Base-by-base conservation (phyloP, 345 rosid genomes). In the Sonneratia alba region DNA sequence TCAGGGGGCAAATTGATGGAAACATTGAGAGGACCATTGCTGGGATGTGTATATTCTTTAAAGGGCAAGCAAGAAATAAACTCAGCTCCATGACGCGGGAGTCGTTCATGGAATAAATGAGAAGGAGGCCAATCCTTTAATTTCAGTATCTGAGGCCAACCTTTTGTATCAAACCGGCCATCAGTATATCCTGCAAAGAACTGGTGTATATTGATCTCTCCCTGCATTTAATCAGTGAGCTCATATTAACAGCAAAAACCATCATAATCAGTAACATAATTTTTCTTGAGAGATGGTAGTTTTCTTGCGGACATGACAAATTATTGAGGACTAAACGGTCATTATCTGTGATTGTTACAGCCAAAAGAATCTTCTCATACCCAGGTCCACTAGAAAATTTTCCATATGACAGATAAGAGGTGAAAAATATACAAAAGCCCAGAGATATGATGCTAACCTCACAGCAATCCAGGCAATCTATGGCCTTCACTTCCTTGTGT, bases 51-150 rank as follows among this genome's bases (percentile, higher is more conserved):
- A 80, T 89, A 93, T 68, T 84, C 85, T 78, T 86, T 89, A 67
- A 87, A 85, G 11, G 97, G 97, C 78, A 91, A 83, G 79, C 86
- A 80, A 81, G 75, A 69, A 19, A 79, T 45, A 81, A 88, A 87
- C 87, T 93, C 94, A 62, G 73, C 83, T 77, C 81, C 79, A 73
- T 89, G 98, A 36, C 93, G 92, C 2, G 91, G 93, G 79, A 93
- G 64, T 63, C 79, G 78, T 34, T 84, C 85, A 11, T 80, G 79
- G 74, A 93, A 88, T 56, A 72, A 70, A 57, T 78, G 84, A 66
- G 92, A 81, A 66, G 90, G 92, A 34, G 92, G 97, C 98, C 96
- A 91, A 64, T 91, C 97, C 82, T 88, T 89, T 77, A 93, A 79
- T 75, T 91, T 91, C 76, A 88, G 70, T 71, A 87, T 70, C 56